These are phyloP conservation scores for Hypocreales sp. DNA, from an alignment of 2,329 filamentous ascomycete genomes.

Conservation along the genomic window DNA sequence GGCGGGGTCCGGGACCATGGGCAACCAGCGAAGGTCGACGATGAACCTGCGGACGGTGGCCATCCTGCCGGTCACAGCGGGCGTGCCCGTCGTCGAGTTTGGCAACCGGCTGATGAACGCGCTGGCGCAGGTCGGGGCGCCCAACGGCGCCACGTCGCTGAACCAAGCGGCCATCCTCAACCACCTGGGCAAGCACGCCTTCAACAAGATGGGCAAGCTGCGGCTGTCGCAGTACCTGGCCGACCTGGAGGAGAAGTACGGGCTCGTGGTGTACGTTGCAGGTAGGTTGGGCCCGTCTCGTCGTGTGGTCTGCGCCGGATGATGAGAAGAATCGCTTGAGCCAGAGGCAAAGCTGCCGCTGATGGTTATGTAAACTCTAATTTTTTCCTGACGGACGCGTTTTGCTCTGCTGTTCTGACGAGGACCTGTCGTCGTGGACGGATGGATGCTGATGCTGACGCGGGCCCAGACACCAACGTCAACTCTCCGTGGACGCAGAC, in stretches of 20 bases:
- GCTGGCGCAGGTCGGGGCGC: slow-evolving; percentile 73
- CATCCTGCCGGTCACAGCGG: slow-evolving; percentile 76
- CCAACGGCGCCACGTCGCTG: slow-evolving; percentile 79
- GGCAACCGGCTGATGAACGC: slow-evolving; percentile 79
- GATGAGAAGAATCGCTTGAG: slow-evolving; percentile 38
- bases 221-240: slow-evolving; percentile 93
- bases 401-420: slow-evolving; percentile 4
- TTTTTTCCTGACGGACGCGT: slow-evolving; percentile 45
- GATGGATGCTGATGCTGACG: no score
- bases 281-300: no score
- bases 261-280: slow-evolving; percentile 86
- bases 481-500: slow-evolving; percentile 98
- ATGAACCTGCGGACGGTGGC: slow-evolving; percentile 88
- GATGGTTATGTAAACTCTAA: slow-evolving; percentile 48
- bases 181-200: slow-evolving; percentile 88
- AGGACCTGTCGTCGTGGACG: no score
- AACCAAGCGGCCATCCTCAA: slow-evolving; percentile 91
- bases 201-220: slow-evolving; percentile 92
- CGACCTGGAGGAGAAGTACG: slow-evolving; percentile 93
- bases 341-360: slow-evolving; percentile 34
- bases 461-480: slow-evolving; percentile 67
- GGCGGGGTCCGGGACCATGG: slow-evolving; percentile 36
- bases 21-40: slow-evolving; percentile 57
- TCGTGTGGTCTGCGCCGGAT: slow-evolving; percentile 4
- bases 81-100: slow-evolving; percentile 90